These are phyloP conservation scores for Lichtheimia hyalospora DNA, from an alignment of 371 early-diverging fungal genomes.

Conservation along the genomic window DNA sequence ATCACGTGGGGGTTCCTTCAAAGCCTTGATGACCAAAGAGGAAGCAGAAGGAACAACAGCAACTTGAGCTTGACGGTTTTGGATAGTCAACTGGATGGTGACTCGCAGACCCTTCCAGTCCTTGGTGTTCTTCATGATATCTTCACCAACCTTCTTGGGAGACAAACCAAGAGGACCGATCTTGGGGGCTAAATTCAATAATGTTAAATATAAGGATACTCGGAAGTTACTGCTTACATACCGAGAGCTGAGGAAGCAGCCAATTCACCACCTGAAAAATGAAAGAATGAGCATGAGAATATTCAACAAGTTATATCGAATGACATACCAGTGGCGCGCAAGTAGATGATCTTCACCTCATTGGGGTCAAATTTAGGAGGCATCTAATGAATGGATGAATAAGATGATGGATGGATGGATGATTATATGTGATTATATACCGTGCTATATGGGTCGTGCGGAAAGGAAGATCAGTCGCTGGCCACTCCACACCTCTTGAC, in stretches of 20 bases:
- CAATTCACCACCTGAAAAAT: slow-evolving; percentile 54
- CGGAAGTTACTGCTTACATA: slow-evolving; percentile 1
- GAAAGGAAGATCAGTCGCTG: background rate
- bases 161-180: slow-evolving; percentile 99
- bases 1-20: slow-evolving; percentile 99
- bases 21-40: slow-evolving; percentile 97
- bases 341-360: slow-evolving; percentile 90
- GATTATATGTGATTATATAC: background rate
- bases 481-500: too few relatives aligned
- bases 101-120: slow-evolving; percentile 99
- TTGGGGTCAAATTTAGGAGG: slow-evolving; percentile 91
- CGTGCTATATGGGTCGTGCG: slow-evolving; percentile 3
- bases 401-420: background rate
- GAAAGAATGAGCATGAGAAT: background rate
- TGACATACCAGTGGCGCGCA: slow-evolving; percentile 93
- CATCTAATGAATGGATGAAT: slow-evolving; percentile 28
- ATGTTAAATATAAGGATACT: background rate
- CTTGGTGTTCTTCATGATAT: slow-evolving; percentile 99
- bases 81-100: slow-evolving; percentile 97
- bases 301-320: background rate
- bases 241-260: slow-evolving; percentile 96
- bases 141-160: slow-evolving; percentile 99
- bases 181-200: slow-evolving; percentile 70
- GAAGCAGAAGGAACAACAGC: slow-evolving; percentile 98
- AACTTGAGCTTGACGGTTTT: slow-evolving; percentile 99